phyloP scores from a whole-genome alignment of 192 early-diverging fungal genomes.

The Coemansia sp. region DNA sequence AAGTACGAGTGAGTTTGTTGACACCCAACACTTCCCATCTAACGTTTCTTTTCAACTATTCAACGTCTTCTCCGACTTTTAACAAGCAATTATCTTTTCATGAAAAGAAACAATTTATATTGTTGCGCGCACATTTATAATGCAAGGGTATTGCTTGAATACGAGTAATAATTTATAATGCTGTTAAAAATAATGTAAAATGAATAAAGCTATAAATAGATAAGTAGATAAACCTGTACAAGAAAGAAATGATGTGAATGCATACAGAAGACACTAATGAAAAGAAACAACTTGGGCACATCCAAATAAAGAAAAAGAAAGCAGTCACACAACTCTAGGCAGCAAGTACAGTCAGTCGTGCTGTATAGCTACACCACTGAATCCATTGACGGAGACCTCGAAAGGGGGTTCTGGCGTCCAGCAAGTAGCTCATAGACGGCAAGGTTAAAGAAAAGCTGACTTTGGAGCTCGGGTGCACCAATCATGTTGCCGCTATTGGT shows the following conservation, averaged over 20 bases:
- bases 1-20: slow-evolving; percentile 20
- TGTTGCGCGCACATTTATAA: background rate
- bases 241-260: background rate
- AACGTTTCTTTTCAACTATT: background rate
- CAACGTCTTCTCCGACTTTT: too few relatives aligned
- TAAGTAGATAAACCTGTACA: background rate
- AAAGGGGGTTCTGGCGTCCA: slow-evolving; percentile 30
- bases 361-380: slow-evolving; percentile 9
- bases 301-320: background rate
- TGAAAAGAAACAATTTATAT: background rate
- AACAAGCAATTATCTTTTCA: background rate
- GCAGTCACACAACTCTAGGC: background rate
- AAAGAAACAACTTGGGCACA: slow-evolving; percentile 8
- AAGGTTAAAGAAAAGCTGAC: slow-evolving; percentile 35
- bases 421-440: slow-evolving; percentile 49
- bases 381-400: slow-evolving; percentile 38
- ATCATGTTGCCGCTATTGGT: background rate
- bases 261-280: background rate
- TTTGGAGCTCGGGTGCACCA: slow-evolving; percentile 29
- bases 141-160: too few relatives aligned
- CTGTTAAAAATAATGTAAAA: slow-evolving; percentile 3
- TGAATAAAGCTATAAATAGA: background rate
- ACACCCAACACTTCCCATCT: slow-evolving; percentile 9
- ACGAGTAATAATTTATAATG: background rate
- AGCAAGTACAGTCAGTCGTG: background rate